These are phyloP conservation scores for Filosporella fistucella DNA, from an alignment of 495 filamentous ascomycete genomes.

Conservation along the genomic window DNA sequence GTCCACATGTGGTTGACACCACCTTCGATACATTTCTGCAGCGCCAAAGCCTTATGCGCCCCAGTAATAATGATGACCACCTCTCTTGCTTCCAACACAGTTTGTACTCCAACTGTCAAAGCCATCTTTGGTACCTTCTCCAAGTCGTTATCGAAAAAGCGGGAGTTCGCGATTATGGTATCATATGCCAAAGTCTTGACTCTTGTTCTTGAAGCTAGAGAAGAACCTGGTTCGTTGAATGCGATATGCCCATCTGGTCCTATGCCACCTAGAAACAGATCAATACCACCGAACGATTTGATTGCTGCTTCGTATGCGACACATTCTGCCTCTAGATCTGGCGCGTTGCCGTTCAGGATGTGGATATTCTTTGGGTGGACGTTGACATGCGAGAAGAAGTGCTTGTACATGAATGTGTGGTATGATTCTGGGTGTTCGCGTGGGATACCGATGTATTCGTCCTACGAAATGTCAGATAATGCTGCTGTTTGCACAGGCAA, in stretches of 20 bases:
- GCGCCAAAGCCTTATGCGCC: slow-evolving; percentile 73
- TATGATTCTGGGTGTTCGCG: slow-evolving; percentile 80
- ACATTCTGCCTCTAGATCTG: slow-evolving; percentile 72
- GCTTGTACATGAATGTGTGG: slow-evolving; percentile 87
- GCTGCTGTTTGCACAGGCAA: background rate
- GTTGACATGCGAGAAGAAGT: slow-evolving; percentile 87
- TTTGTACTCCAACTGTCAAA: slow-evolving; percentile 83
- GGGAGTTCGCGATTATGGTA: slow-evolving; percentile 78
- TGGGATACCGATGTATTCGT: slow-evolving; percentile 82
- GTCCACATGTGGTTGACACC: slow-evolving; percentile 92
- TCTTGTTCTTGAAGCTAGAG: slow-evolving; percentile 69
- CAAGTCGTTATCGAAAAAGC: slow-evolving; percentile 76
- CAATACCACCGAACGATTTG: slow-evolving; percentile 69
- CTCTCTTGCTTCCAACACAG: slow-evolving; percentile 75
- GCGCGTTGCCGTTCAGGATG: slow-evolving; percentile 79
- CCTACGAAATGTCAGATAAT: slow-evolving; percentile 38
- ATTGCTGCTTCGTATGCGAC: slow-evolving; percentile 76
- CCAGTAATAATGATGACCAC: slow-evolving; percentile 80
- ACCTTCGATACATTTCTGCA: slow-evolving; percentile 76
- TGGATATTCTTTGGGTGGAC: slow-evolving; percentile 75
- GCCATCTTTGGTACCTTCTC: slow-evolving; percentile 75
- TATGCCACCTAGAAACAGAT: slow-evolving; percentile 81
- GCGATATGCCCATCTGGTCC: slow-evolving; percentile 85
- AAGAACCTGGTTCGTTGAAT: slow-evolving; percentile 86
- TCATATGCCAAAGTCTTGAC: slow-evolving; percentile 87